Evolutionary conservation across 2,329 filamentous ascomycete genomes (phyloP).

Genomic region (Curvularia spicifera): DNA sequence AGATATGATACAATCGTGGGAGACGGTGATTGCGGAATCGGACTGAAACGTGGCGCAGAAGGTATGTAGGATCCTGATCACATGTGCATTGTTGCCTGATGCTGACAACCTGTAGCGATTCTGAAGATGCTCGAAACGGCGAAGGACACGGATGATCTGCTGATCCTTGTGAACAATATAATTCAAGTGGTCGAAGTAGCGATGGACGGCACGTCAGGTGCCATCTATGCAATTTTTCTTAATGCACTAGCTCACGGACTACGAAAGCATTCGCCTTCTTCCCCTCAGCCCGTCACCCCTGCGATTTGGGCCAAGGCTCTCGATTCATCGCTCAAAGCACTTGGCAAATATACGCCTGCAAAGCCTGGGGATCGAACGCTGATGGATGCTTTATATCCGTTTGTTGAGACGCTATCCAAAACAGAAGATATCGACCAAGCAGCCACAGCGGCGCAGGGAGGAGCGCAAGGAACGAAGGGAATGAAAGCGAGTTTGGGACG

Average conservation of each 20-base stretch:
- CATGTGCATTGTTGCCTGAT: constrained; percentile 35
- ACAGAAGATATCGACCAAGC: constrained; percentile 74
- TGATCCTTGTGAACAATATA: constrained; percentile 66
- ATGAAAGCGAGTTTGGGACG: constrained; percentile 90
- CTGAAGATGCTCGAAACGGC: constrained; percentile 51
- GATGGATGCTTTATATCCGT: constrained; percentile 87
- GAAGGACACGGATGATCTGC: constrained; percentile 62
- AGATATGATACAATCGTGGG: constrained; percentile 80
- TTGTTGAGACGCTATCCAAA: constrained; percentile 72
- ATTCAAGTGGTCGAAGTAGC: constrained; percentile 69
- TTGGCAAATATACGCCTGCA: constrained; percentile 87
- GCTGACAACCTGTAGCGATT: constrained; percentile 47
- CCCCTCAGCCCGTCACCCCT: constrained; percentile 54
- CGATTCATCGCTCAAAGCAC: constrained; percentile 65
- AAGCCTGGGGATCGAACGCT: constrained; percentile 87
- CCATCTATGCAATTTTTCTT: constrained; percentile 85
- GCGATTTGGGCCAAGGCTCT: constrained; percentile 72
- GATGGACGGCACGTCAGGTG: constrained; percentile 80
- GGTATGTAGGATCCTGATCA: constrained; percentile 46
- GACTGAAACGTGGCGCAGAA: constrained; percentile 86
- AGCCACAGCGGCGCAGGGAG: constrained; percentile 74
- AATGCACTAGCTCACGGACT: constrained; percentile 80
- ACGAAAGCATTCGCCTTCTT: constrained; percentile 59
- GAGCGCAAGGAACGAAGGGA: constrained; percentile 82
- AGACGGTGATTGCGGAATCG: constrained; percentile 88